phyloP scores from a whole-genome alignment of 768 basidiomycete genomes.

The Hygrocybe punicea region DNA sequence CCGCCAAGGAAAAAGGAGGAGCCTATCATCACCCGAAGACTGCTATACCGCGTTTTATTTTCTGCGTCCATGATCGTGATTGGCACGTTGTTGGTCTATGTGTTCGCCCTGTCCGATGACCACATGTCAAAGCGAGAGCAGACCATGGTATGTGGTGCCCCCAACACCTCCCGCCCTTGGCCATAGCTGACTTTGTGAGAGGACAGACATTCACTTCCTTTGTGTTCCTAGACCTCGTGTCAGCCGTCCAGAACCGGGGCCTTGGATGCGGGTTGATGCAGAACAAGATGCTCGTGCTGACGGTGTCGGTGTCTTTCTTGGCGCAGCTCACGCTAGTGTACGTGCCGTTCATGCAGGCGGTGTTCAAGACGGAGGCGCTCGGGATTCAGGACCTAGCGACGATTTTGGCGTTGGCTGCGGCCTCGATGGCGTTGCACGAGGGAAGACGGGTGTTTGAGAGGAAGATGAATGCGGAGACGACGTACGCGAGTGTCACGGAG shows the following conservation, averaged over 20 bases:
- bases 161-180: neutral
- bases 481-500: conserved; percentile 49
- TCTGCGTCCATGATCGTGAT: conserved; percentile 88
- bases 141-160: conserved; percentile 73
- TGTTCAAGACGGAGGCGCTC: conserved; percentile 92
- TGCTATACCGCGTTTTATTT: conserved; percentile 83
- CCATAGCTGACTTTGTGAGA: neutral
- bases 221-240: conserved; percentile 94
- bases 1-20: conserved; percentile 93
- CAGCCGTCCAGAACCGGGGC: conserved; percentile 91
- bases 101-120: conserved; percentile 78
- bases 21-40: conserved; percentile 71
- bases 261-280: conserved; percentile 77
- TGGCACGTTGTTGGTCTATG: conserved; percentile 85
- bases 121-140: conserved; percentile 84
- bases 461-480: conserved; percentile 50
- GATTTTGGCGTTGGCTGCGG: conserved; percentile 62
- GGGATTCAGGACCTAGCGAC: conserved; percentile 62
- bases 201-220: conserved; percentile 93
- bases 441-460: conserved; percentile 75
- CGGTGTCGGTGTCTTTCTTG: conserved; percentile 81
- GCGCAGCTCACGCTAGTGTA: conserved; percentile 86
- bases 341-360: conserved; percentile 81
- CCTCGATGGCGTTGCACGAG: conserved; percentile 73
- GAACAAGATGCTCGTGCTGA: conserved; percentile 87